Evolutionary conservation across 23 red algal species (phyloP).

Genomic region (Agarophyton chilense): DNA sequence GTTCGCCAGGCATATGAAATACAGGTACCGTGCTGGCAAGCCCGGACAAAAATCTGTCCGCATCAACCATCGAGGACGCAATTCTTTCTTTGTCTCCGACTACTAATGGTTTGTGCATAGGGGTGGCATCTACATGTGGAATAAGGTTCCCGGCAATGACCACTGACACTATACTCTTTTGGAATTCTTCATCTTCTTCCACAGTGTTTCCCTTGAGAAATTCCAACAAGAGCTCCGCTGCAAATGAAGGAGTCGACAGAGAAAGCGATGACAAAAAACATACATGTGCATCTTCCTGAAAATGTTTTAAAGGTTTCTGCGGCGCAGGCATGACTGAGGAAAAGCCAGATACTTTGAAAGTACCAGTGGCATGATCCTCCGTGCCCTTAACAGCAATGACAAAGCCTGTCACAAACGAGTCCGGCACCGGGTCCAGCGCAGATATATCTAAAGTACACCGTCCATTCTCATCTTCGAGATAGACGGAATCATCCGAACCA

Average conservation of each 20-base stretch:
- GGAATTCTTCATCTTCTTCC: slow-evolving; percentile 30
- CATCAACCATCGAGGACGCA: slow-evolving; percentile 40
- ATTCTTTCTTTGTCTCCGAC: slow-evolving; percentile 44
- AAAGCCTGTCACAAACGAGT: slow-evolving; percentile 50
- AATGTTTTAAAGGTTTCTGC: slow-evolving; percentile 7
- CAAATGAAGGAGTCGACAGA: slow-evolving; percentile 7
- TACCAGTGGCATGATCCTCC: slow-evolving; percentile 37
- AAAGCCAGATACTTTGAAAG: slow-evolving; percentile 53
- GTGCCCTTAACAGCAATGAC: slow-evolving; percentile 52
- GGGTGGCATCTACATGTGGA: neutral
- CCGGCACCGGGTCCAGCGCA: neutral
- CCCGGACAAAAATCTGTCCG: slow-evolving; percentile 52
- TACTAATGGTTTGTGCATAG: slow-evolving; percentile 28
- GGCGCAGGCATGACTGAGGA: slow-evolving; percentile 23
- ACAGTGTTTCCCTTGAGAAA: slow-evolving; percentile 46
- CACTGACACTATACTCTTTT: slow-evolving; percentile 28
- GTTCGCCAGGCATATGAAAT: slow-evolving; percentile 61
- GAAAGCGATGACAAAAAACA: slow-evolving; percentile 47
- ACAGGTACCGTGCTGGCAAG: slow-evolving; percentile 50
- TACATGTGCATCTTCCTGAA: neutral
- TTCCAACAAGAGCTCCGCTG: slow-evolving; percentile 39
- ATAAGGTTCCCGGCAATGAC: slow-evolving; percentile 62
- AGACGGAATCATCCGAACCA: slow-evolving; percentile 26
- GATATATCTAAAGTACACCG: slow-evolving; percentile 59
- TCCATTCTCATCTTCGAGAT: slow-evolving; percentile 66